These are phyloP conservation scores for Zygosaccharomyces sapae DNA, from an alignment of 1,139 yeast genomes.

Conservation along the genomic window DNA sequence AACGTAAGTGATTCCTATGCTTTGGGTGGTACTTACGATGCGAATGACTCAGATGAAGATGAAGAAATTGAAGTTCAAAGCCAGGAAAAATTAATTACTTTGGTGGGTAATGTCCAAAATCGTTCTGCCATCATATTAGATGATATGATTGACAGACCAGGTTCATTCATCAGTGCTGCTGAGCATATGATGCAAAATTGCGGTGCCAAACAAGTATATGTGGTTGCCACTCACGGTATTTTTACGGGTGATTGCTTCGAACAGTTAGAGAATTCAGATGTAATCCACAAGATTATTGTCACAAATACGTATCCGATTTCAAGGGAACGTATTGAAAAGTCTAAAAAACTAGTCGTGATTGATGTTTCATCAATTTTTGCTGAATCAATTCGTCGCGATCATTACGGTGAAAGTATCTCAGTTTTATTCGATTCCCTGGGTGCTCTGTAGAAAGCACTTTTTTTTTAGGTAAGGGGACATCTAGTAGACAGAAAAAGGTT, in stretches of 20 bases:
- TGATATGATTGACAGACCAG: constrained; percentile 95
- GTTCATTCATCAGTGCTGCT: constrained; percentile 92
- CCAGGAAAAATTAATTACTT: constrained; percentile 86
- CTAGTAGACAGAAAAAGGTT: not conserved
- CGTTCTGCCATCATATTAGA: constrained; percentile 91
- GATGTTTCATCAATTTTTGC: constrained; percentile 95
- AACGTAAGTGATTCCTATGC: constrained; percentile 44
- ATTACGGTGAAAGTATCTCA: constrained; percentile 93
- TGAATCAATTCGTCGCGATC: constrained; percentile 97
- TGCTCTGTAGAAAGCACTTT: constrained; percentile 39
- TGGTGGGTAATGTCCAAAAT: constrained; percentile 91
- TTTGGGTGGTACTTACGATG: constrained; percentile 81
- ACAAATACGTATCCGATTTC: constrained; percentile 93
- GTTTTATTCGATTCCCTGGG: constrained; percentile 85
- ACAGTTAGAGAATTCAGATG: constrained; percentile 67
- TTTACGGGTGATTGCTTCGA: constrained; percentile 86
- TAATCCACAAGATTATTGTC: constrained; percentile 82
- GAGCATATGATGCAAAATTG: constrained; percentile 93
- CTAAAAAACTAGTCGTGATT: constrained; percentile 72
- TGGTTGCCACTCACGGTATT: constrained; percentile 93
- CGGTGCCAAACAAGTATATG: constrained; percentile 87
- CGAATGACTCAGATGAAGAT: constrained; percentile 70
- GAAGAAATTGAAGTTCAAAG: constrained; percentile 66
- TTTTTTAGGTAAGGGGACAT: not conserved
- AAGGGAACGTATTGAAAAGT: constrained; percentile 50